Base-by-base conservation (phyloP, 192 early-diverging fungal species). In the Podila epigama region DNA sequence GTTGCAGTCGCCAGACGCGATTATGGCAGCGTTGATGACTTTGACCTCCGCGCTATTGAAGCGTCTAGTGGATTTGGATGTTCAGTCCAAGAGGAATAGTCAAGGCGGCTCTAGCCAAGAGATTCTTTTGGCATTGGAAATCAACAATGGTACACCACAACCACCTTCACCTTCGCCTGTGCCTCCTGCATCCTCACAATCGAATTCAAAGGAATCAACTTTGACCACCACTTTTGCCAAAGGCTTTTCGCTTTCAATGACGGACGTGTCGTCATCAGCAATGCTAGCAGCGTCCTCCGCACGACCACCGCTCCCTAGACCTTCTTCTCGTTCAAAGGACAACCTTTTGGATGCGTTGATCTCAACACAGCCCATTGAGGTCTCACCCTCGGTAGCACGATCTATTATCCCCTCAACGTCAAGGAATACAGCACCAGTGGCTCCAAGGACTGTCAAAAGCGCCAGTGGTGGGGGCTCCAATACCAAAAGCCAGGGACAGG, bases 61-160 rank as follows among this genome's bases (percentile, higher is more conserved):
- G 32, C 58, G 65, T 18, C 60, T 77, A 12, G 56, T 57, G 11
- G 72, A 75, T 27, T 29, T 77, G 55, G 73, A 77, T 5, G 48
- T 53, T n/a, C 51, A 51, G 12, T 34, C 73, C 7, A 77, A 50
- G 51, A 63, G n/a, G 44, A 48, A 48, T 22, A 48, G 44, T 48
- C 44, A 48, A 22, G 44, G n/a, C n/a, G n/a, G n/a, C n/a, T n/a
- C n/a, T n/a, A n/a, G n/a, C n/a, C n/a, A n/a, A n/a, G n/a, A n/a
- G n/a, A n/a, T n/a, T n/a, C n/a, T n/a, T n/a, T n/a, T n/a, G n/a
- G n/a, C n/a, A n/a, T n/a, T n/a, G n/a, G n/a, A n/a, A n/a, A n/a
- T n/a, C n/a, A n/a, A n/a, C n/a, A n/a, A n/a, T n/a, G n/a, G n/a
- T n/a, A n/a, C 1, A 48, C n/a, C 44, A 22, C 25, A 22, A 18